These are phyloP conservation scores for Neofusicoccum sp. DNA, from an alignment of 2,329 filamentous ascomycete genomes.

Conservation along the genomic window DNA sequence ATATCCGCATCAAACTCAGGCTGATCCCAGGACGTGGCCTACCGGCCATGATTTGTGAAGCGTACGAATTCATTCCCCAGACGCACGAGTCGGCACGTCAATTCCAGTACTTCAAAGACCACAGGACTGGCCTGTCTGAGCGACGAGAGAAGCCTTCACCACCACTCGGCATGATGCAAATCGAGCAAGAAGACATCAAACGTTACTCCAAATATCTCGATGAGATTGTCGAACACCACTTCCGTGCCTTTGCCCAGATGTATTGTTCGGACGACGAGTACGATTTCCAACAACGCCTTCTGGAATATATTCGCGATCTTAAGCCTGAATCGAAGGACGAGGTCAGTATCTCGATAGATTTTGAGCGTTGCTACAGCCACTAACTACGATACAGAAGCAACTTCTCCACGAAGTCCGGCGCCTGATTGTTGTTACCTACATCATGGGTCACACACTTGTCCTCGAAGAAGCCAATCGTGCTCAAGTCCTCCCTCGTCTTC, in stretches of 20 bases:
- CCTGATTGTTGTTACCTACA: slow-evolving; percentile 51
- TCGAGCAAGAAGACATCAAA: slow-evolving; percentile 47
- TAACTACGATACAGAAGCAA: slow-evolving; percentile 32
- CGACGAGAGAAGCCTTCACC: slow-evolving; percentile 45
- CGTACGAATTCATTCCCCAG: slow-evolving; percentile 50
- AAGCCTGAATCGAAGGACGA: slow-evolving; percentile 44
- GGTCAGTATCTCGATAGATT: slow-evolving; percentile 28
- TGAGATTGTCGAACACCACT: slow-evolving; percentile 43
- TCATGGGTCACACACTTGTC: slow-evolving; percentile 52
- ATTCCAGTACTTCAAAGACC: slow-evolving; percentile 47
- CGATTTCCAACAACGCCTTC: slow-evolving; percentile 47
- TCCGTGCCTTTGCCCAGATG: slow-evolving; percentile 45
- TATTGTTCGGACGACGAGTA: slow-evolving; percentile 51
- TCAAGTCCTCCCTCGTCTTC: slow-evolving; percentile 33
- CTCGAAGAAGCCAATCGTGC: slow-evolving; percentile 44
- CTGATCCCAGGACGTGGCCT: slow-evolving; percentile 48
- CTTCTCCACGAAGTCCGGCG: slow-evolving; percentile 49
- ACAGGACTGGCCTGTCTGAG: slow-evolving; percentile 34
- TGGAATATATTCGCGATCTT: slow-evolving; percentile 45
- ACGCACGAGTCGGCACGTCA: slow-evolving; percentile 44
- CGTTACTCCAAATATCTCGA: slow-evolving; percentile 50
- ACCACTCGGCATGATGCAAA: slow-evolving; percentile 48
- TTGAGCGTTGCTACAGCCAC: slow-evolving; percentile 2
- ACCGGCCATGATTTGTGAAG: slow-evolving; percentile 47
- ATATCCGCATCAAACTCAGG: slow-evolving; percentile 43